Percentiles rank a stretch among this genome's conserved stretches.
Evolutionary conservation across 306 rosid species (phyloP).

Genomic region (Cicer arietinum): DNA sequence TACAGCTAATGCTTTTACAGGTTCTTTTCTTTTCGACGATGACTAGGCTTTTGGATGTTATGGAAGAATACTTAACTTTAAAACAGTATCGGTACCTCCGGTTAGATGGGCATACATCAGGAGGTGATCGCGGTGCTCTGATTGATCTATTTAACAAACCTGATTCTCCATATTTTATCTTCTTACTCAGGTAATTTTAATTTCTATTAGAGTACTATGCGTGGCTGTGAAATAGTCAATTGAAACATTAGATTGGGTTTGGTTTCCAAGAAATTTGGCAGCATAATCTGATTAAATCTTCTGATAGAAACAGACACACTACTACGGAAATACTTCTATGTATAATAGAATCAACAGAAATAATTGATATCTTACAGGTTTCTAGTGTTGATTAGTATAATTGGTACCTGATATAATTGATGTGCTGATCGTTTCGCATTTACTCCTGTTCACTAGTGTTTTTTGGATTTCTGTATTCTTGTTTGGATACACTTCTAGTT

Average conservation of each 20-base stretch:
- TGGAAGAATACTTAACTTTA: conserved; percentile 91
- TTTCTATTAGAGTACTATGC: conserved; percentile 9
- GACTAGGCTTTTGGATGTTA: conserved; percentile 98
- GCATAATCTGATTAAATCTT: not conserved
- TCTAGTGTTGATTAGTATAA: not conserved
- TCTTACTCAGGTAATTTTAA: conserved; percentile 80
- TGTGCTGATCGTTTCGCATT: not conserved
- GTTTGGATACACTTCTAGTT: conserved; percentile 6
- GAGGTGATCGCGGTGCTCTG: conserved; percentile 96
- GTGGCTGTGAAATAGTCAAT: conserved; percentile 21
- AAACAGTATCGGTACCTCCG: conserved; percentile 94
- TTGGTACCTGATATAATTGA: conserved; percentile 22
- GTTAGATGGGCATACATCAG: conserved; percentile 97
- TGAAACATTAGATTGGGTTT: conserved; percentile 8
- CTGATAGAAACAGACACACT: conserved; percentile 11
- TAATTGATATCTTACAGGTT: not conserved
- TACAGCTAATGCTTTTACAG: conserved; percentile 52
- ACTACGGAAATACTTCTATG: conserved; percentile 8
- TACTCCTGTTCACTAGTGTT: not conserved
- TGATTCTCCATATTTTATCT: conserved; percentile 85
- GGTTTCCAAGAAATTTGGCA: conserved; percentile 9
- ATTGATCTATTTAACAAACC: conserved; percentile 79
- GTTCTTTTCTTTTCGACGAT: conserved; percentile 99
- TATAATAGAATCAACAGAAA: conserved; percentile 25
- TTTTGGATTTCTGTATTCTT: conserved; percentile 17